A percentile compares a stretch with the other conserved stretches of the same genome.
Evolutionary conservation across 306 rosid species (phyloP).

Genomic region (Citrullus amarus): DNA sequence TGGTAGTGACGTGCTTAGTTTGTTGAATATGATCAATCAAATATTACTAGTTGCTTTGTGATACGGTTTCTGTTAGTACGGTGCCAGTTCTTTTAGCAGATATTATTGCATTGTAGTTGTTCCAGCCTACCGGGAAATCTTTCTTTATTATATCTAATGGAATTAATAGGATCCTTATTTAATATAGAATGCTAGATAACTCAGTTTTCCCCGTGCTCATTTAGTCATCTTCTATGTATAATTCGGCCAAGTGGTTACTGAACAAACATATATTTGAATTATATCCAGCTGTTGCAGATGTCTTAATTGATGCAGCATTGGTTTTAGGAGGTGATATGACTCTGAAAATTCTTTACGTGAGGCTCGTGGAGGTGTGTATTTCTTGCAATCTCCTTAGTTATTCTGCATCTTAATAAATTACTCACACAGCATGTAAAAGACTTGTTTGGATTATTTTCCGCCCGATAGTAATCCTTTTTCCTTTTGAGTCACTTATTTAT

Average conservation of each 20-base stretch:
- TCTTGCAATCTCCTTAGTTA: background rate
- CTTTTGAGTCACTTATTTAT: background rate
- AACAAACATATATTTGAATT: slow-evolving; percentile 7
- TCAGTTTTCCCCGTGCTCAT: background rate
- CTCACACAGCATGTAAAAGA: background rate
- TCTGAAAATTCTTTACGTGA: slow-evolving; percentile 67
- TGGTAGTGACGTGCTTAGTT: slow-evolving; percentile 46
- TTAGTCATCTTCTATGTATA: background rate
- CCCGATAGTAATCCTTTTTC: background rate
- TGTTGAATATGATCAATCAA: background rate
- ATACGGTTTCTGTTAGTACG: background rate
- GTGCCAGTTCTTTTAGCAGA: background rate
- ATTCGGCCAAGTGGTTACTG: background rate
- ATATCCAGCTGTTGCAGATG: slow-evolving; percentile 94
- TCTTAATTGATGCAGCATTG: slow-evolving; percentile 88
- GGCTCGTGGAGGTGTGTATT: slow-evolving; percentile 76
- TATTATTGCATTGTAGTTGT: background rate
- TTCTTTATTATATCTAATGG: background rate
- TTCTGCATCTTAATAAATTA: background rate
- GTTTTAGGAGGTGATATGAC: slow-evolving; percentile 94
- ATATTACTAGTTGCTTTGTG: background rate
- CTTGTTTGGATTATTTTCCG: background rate
- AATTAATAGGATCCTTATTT: background rate
- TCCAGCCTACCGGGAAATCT: background rate
- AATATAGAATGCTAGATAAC: background rate